Evolutionary conservation across 768 basidiomycete genomes (phyloP), one percentile per base, ranked within the genome.

Genomic region (Cystobasidium tubakii): DNA sequence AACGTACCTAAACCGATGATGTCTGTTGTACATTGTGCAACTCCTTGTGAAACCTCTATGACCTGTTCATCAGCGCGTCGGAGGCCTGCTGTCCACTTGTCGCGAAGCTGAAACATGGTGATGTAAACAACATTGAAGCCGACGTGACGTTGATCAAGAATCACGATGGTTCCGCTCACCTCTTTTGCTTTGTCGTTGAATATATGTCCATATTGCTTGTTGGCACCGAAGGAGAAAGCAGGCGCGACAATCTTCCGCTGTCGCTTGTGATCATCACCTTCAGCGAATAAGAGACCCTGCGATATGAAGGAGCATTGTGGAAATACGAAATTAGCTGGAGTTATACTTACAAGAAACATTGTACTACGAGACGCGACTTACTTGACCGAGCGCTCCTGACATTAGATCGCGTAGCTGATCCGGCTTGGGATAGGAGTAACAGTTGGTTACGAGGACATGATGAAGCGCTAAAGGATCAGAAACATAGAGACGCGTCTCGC

Each of bases 361-460:
- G n/a, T n/a, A n/a, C n/a, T n/a, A n/a, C n/a, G n/a, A n/a, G n/a
- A n/a, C n/a, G n/a, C 6, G 29, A 15, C 57, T 60, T 23, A 60
- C 57, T 23, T 60, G 10, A 7, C 76, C 64, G 33, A 77, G 73
- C 63, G 70, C 67, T 9, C 65, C 73, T 10, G 57, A 60, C 27
- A 78, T 60, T 29, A 74, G 62, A 17, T 74, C 74, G 4, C 78
- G 44, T 0, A 76, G 71, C 29, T 75, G 74, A 0, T 72, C 67
- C 0, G 78, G 76, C 42, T 78, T 78, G 3, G 78, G 78, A 43
- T 66, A 77, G 12, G 66, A 57, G 64, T 77, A 77, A 17, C 55
- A 55, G 21, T 74, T 64, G 13, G 62, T 62, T 15, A 76, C 42
- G 23, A 78, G 76, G 44, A 78, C 69, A 36, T 77, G 75, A 27